A percentile compares a stretch with the other conserved stretches of the same genome.
phyloP scores from a whole-genome alignment of 1,139 yeast genomes.

The Lodderomyces parapsilosis region DNA sequence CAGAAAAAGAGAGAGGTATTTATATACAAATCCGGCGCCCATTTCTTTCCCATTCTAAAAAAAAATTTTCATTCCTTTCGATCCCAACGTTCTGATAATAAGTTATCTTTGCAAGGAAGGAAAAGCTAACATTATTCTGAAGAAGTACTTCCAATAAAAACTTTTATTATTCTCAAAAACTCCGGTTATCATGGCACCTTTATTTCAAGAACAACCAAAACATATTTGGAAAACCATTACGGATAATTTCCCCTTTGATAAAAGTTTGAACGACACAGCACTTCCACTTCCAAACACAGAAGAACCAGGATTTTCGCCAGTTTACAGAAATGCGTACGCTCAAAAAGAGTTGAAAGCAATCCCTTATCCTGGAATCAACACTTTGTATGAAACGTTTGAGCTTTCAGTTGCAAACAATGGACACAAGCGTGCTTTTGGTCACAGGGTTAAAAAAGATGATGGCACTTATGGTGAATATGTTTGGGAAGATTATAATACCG shows the following conservation, averaged over 20 bases:
- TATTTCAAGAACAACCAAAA: conserved; percentile 13
- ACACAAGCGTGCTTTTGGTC: conserved; percentile 50
- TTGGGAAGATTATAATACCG: conserved; percentile 46
- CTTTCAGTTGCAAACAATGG: conserved; percentile 36
- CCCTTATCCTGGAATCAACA: conserved; percentile 51
- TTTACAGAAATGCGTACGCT: conserved; percentile 49
- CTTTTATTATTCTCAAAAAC: background rate
- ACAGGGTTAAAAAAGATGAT: conserved; percentile 38
- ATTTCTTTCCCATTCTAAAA: no score
- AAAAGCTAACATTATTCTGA: background rate
- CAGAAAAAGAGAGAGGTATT: no score
- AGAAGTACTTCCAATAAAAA: background rate
- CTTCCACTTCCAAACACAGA: conserved; percentile 47
- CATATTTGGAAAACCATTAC: conserved; percentile 10
- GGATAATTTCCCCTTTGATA: conserved; percentile 12
- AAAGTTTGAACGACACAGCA: conserved; percentile 10
- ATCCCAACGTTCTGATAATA: no score
- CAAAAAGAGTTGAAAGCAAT: conserved; percentile 38
- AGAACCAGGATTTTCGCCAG: conserved; percentile 49
- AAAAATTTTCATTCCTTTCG: no score
- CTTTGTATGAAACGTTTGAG: conserved; percentile 51
- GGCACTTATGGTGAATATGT: conserved; percentile 47
- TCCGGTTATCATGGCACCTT: conserved; percentile 5
- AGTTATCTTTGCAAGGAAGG: background rate
- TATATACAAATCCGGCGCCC: no score